Conservation (phyloP, 495 filamentous ascomycete genomes). For the Daldinia vernicosa region DNA sequence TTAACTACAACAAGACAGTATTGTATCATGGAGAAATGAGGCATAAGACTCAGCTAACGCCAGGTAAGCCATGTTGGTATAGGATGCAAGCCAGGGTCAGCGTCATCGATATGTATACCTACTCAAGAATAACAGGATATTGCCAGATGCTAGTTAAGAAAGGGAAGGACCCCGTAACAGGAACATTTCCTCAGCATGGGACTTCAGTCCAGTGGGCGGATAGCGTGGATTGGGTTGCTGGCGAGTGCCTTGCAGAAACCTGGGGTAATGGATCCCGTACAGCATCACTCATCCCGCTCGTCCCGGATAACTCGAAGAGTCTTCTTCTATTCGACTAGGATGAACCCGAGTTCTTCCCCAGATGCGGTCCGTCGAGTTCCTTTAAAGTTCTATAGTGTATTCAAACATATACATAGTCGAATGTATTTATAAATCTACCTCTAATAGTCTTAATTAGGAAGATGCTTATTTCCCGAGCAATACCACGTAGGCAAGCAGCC, state of each 20-base stretch:
- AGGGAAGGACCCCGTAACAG: not conserved
- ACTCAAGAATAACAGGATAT: no score
- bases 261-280: slow-evolving; percentile 33
- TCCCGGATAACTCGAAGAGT: slow-evolving; percentile 12
- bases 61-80: not conserved
- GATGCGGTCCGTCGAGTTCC: not conserved
- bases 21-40: not conserved
- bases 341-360: slow-evolving; percentile 1
- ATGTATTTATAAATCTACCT: slow-evolving; percentile 19
- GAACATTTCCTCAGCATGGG: not conserved
- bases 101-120: not conserved
- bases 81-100: not conserved
- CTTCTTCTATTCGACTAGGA: slow-evolving; percentile 1
- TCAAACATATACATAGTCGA: slow-evolving; percentile 1
- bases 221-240: slow-evolving; percentile 9
- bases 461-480: slow-evolving; percentile 18
- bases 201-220: slow-evolving; percentile 1
- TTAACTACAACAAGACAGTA: not conserved
- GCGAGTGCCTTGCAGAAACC: slow-evolving; percentile 37
- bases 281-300: slow-evolving; percentile 21
- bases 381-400: not conserved
- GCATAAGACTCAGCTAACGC: slow-evolving; percentile 5
- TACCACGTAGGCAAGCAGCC: slow-evolving; percentile 4
- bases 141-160: no score
- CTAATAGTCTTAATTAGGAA: slow-evolving; percentile 3